Percentiles rank a stretch among this genome's conserved stretches.
Conservation (phyloP, 2,329 filamentous ascomycete species). For the Fonsecaea multimorphosa region DNA sequence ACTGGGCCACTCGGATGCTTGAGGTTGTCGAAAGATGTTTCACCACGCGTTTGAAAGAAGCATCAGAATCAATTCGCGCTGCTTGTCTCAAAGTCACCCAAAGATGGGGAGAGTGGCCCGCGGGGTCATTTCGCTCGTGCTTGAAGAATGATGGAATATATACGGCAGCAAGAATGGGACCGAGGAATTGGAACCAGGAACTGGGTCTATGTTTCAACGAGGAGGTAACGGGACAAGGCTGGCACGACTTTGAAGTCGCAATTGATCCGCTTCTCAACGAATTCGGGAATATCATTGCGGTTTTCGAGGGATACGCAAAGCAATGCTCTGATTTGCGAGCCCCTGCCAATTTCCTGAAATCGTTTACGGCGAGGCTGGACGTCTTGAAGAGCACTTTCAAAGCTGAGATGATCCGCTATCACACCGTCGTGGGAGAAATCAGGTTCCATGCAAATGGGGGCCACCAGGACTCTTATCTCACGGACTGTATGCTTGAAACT, state of each 20-base stretch:
- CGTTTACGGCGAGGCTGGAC: background rate
- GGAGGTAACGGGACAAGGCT: background rate
- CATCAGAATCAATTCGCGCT: background rate
- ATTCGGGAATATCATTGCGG: background rate
- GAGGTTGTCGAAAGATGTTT: background rate
- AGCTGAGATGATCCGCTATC: background rate
- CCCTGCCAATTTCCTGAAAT: background rate
- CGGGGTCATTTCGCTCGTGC: background rate
- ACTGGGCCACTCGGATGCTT: background rate
- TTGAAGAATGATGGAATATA: background rate
- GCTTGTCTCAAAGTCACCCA: constrained; percentile 4
- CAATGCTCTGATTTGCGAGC: background rate
- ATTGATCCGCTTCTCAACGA: background rate
- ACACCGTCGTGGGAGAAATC: background rate
- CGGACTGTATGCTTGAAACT: constrained; percentile 4
- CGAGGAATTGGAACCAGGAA: constrained; percentile 14
- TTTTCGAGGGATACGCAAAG: background rate
- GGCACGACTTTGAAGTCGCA: background rate
- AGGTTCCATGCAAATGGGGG: background rate
- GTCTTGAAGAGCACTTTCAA: background rate
- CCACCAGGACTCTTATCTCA: constrained; percentile 10
- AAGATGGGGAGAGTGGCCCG: background rate
- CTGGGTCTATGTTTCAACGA: constrained; percentile 9
- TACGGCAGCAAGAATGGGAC: background rate
- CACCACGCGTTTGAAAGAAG: background rate